Percentiles rank a stretch among this genome's conserved stretches.
These are phyloP conservation scores for Primulina eburnea DNA, from an alignment of 257 asterid genomes.

Conservation along the genomic window DNA sequence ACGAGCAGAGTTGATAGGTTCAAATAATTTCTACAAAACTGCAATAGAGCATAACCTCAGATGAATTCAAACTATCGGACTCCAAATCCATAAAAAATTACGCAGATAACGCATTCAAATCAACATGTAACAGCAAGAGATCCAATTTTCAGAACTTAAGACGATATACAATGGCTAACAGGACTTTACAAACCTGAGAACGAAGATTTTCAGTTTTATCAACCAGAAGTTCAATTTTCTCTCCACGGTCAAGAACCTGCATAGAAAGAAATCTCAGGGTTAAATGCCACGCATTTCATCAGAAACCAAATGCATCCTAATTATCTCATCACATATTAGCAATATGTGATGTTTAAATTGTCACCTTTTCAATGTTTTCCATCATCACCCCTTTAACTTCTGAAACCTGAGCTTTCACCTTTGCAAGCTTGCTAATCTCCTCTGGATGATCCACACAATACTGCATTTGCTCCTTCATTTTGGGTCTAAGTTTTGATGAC, in stretches of 20 bases:
- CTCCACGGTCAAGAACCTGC: conserved; percentile 94
- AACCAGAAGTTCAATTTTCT: conserved; percentile 85
- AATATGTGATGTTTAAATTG: background rate
- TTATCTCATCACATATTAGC: background rate
- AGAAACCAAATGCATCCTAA: background rate
- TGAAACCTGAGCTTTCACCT: conserved; percentile 36
- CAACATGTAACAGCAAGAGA: background rate
- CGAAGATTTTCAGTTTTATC: conserved; percentile 91
- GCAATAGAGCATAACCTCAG: background rate
- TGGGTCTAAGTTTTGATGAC: conserved; percentile 17
- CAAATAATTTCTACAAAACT: too few species aligned
- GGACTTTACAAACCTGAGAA: conserved; percentile 51
- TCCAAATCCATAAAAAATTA: background rate
- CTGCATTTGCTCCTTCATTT: conserved; percentile 33
- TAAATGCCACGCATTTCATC: conserved; percentile 17
- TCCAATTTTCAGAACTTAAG: background rate
- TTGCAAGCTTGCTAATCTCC: conserved; percentile 32
- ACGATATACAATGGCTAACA: background rate
- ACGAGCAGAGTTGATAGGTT: background rate
- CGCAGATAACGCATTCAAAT: background rate
- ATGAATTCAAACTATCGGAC: background rate
- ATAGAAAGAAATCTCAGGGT: background rate
- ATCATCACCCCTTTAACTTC: conserved; percentile 37
- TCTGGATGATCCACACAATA: conserved; percentile 34
- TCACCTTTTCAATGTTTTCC: conserved; percentile 40